phyloP scores from a whole-genome alignment of 352 stramenopile species.

The Globisporangium alternatum region DNA sequence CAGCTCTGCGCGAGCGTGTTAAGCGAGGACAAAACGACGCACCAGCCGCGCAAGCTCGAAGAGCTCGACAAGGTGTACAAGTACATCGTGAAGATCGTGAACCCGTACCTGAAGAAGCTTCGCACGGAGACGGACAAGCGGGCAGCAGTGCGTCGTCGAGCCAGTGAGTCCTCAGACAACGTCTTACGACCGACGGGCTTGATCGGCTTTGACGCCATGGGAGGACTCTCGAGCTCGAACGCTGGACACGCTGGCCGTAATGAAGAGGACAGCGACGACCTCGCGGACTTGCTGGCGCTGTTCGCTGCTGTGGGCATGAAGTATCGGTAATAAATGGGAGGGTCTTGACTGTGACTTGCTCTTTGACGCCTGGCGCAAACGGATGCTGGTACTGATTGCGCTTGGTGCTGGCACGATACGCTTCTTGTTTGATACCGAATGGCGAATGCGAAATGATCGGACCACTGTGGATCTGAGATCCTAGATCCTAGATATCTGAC shows the following conservation, averaged over 20 bases:
- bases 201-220: conserved; percentile 65
- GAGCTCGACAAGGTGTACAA: conserved; percentile 88
- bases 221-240: conserved; percentile 29
- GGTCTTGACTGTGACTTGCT: too few species aligned
- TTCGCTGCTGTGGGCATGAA: conserved; percentile 48
- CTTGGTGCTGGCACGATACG: too few species aligned
- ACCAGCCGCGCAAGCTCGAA: conserved; percentile 70
- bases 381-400: too few species aligned
- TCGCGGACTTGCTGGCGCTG: conserved; percentile 67
- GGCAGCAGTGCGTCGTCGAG: conserved; percentile 10
- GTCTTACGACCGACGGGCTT: conserved; percentile 55
- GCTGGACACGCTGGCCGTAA: conserved; percentile 29
- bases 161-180: conserved; percentile 55
- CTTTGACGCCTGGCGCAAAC: too few species aligned
- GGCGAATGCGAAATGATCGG: not conserved
- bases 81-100: conserved; percentile 88
- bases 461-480: not conserved
- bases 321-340: not conserved
- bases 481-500: not conserved
- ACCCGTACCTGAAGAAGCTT: conserved; percentile 85
- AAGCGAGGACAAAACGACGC: conserved; percentile 71
- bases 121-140: conserved; percentile 76
- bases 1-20: conserved; percentile 76
- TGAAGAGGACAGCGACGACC: conserved; percentile 39
- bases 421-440: not conserved